Evolutionary conservation across 768 basidiomycete genomes (phyloP).

Genomic region (Agaricus sinodeliciosus): DNA sequence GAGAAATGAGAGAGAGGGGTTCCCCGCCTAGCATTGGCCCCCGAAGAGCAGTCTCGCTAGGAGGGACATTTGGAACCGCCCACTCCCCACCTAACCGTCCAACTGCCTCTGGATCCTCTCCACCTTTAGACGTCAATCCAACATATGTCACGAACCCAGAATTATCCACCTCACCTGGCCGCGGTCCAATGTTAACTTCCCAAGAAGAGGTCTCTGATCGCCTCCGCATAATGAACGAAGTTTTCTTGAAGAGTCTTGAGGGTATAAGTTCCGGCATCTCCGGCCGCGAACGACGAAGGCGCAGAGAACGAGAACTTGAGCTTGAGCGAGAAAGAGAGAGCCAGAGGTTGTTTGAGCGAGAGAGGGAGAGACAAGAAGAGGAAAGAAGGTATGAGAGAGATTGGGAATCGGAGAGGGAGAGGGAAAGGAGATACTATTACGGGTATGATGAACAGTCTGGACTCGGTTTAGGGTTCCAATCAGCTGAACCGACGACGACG

Average conservation of each 20-base stretch:
- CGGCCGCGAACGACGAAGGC: conserved; percentile 14
- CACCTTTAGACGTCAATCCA: not conserved
- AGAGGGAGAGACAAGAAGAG: conserved; percentile 8
- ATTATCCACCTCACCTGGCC: conserved; percentile 21
- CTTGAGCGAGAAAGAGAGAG: conserved; percentile 11
- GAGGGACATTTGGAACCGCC: not conserved
- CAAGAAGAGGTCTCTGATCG: conserved; percentile 61
- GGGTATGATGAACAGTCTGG: not conserved
- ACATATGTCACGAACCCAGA: not conserved
- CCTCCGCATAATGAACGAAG: conserved; percentile 59
- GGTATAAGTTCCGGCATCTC: conserved; percentile 38
- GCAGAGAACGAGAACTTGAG: conserved; percentile 15
- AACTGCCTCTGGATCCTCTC: not conserved
- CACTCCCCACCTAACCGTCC: not conserved
- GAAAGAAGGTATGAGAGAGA: not conserved
- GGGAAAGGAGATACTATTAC: conserved; percentile 3
- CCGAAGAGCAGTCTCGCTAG: not conserved
- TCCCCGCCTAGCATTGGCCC: not conserved
- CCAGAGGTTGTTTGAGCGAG: conserved; percentile 12
- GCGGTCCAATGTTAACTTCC: conserved; percentile 56
- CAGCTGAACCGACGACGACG: not conserved
- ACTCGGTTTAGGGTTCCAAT: not conserved
- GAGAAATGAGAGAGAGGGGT: not conserved
- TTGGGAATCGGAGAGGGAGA: conserved; percentile 6
- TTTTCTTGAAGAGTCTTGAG: conserved; percentile 58